Percentiles rank a stretch among this genome's conserved stretches.
These are phyloP conservation scores for Paratinospora sagittata DNA, from an alignment of 164 flowering plant genomes.

Conservation along the genomic window DNA sequence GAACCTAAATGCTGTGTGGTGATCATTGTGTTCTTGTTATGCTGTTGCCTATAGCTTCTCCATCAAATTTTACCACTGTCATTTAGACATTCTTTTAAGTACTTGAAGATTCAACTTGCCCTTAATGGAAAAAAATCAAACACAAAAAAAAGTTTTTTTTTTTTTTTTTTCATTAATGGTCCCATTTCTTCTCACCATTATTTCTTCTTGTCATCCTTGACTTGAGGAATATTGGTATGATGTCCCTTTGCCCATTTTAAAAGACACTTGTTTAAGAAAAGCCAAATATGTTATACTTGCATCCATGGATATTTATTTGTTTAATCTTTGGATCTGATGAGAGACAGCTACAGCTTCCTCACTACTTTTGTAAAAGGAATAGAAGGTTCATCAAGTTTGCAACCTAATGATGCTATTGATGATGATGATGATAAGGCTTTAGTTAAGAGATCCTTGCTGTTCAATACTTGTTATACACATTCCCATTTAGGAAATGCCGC, in stretches of 20 bases:
- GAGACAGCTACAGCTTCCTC: conserved; percentile 5
- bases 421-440: conserved; percentile 7
- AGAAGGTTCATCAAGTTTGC: conserved; percentile 5
- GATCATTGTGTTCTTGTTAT: not conserved
- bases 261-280: conserved; percentile 25
- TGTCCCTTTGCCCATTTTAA: conserved; percentile 20
- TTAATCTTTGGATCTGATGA: conserved; percentile 13
- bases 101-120: not conserved
- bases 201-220: conserved; percentile 15
- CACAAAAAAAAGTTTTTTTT: not conserved
- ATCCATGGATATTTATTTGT: conserved; percentile 1
- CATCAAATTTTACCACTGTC: not conserved
- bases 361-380: not conserved
- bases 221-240: not conserved
- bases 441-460: not conserved
- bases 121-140: not conserved
- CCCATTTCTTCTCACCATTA: not conserved
- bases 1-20: not conserved
- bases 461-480: too few relatives aligned
- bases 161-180: too few relatives aligned
- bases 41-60: not conserved
- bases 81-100: not conserved
- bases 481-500: not conserved
- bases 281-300: conserved; percentile 24
- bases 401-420: conserved; percentile 7